Base-by-base conservation (phyloP, 1,284 basidiomycete genomes). In the Cryptococcus sp. region DNA sequence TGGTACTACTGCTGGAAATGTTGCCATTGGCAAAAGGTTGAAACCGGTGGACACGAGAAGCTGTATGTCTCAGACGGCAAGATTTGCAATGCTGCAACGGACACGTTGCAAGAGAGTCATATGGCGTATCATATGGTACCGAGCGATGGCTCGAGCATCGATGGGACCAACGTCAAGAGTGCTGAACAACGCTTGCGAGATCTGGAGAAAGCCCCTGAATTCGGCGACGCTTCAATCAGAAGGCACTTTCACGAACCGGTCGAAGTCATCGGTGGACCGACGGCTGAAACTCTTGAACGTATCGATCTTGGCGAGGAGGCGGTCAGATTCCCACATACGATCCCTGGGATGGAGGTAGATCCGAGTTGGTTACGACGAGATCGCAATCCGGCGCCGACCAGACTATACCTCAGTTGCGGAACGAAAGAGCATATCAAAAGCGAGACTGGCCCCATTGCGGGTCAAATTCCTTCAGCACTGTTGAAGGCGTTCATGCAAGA, bases 1-100 rank as follows among this genome's bases (percentile, higher is more conserved):
- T 73, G 68, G 68, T 73, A 60, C 50, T 73, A 72, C 54, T 73
- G 71, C 47, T 44, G 59, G 14, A 56, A 55, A 0, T 73, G 71
- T 44, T 70, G 64, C 62, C 64, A 55, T 2, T 73, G 71, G 71
- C 32, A 66, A 9, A 53, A 61, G 16, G 59, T 73, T 10, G 46
- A 53, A 1, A 46, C 51, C 5, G 60, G 63, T 9, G 9, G 9
- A 9, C 10, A 34, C 10, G 16, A 16, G 9, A n/a, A n/a, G n/a
- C n/a, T n/a, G n/a, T n/a, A n/a, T n/a, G 32, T 34, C 16, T 9
- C 32, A 9, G 37, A 25, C 7, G 61, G 54, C 10, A 36, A 46
- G 2, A n/a, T n/a, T n/a, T n/a, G n/a, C n/a, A n/a, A n/a, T n/a
- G n/a, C n/a, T n/a, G n/a, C n/a, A n/a, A n/a, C n/a, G n/a, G n/a